Evolutionary conservation across 2,329 filamentous ascomycete species (phyloP).

Genomic region (Aspergillus ustus): DNA sequence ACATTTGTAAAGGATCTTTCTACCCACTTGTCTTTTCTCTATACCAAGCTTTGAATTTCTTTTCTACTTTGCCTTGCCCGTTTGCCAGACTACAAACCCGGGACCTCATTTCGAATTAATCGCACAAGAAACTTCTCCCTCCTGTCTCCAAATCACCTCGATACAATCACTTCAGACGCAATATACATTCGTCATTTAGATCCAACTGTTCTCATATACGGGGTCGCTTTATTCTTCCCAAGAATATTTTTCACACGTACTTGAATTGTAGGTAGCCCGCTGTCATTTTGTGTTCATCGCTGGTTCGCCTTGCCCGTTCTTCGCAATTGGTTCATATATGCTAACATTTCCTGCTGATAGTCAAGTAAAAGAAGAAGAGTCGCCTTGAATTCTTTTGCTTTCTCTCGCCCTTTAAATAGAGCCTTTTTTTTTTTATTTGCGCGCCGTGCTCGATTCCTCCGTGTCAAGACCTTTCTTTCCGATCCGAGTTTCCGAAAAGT

Average conservation of each 20-base stretch:
- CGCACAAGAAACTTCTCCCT: conserved; percentile 34
- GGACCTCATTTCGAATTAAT: conserved; percentile 23
- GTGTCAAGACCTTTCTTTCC: conserved; percentile 14
- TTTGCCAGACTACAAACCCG: conserved; percentile 12
- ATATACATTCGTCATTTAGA: conserved; percentile 23
- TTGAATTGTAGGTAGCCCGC: conserved; percentile 16
- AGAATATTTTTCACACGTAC: conserved; percentile 16
- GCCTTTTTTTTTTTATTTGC: conserved; percentile 17
- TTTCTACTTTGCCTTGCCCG: conserved; percentile 21
- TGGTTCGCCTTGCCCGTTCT: neutral
- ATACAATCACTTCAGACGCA: conserved; percentile 26
- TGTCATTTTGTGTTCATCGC: conserved; percentile 6
- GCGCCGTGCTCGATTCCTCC: conserved; percentile 9
- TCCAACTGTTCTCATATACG: conserved; percentile 11
- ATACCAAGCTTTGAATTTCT: conserved; percentile 15
- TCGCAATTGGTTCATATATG: conserved; percentile 5
- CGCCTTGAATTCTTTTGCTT: conserved; percentile 24
- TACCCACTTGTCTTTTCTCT: conserved; percentile 4
- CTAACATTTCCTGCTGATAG: conserved; percentile 27
- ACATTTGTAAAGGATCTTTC: conserved; percentile 6
- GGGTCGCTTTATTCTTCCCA: conserved; percentile 2
- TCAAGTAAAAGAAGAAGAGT: conserved; percentile 30
- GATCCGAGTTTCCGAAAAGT: conserved; percentile 16
- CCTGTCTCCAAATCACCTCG: conserved; percentile 17
- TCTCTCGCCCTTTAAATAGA: conserved; percentile 25